Percentiles rank a stretch among this genome's conserved stretches.
Evolutionary conservation across 768 basidiomycete species (phyloP).

Genomic region (Rhodotorula sphaerocarpa): DNA sequence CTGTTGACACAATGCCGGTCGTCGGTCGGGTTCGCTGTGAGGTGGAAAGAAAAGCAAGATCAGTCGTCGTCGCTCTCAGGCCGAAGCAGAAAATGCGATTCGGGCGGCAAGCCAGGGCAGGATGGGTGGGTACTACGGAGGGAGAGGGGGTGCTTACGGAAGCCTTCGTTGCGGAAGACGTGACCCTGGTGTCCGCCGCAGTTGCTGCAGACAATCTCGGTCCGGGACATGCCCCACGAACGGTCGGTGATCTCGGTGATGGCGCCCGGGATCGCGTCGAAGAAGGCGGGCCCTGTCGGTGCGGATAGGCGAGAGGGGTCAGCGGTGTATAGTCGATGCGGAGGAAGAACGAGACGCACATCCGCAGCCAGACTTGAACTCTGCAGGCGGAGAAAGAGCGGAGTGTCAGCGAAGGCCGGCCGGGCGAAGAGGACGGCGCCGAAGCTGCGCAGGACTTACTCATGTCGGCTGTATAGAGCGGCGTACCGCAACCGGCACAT

Average conservation of each 20-base stretch:
- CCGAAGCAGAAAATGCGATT: not conserved
- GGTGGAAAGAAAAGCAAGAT: too few relatives aligned
- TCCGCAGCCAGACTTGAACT: slow-evolving; percentile 38
- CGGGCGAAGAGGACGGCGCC: too few relatives aligned
- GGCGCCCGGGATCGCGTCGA: slow-evolving; percentile 37
- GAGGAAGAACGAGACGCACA: slow-evolving; percentile 25
- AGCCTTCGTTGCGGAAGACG: slow-evolving; percentile 7
- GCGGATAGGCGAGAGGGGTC: not conserved
- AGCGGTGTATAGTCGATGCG: too few relatives aligned
- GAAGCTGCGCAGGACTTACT: too few relatives aligned
- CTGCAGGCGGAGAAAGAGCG: not conserved
- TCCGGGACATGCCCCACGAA: slow-evolving; percentile 35
- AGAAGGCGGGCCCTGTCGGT: slow-evolving; percentile 37
- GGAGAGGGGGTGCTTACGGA: not conserved
- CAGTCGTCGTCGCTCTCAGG: too few relatives aligned
- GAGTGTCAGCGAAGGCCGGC: too few relatives aligned
- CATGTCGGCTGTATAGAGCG: slow-evolving; percentile 38
- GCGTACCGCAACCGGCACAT: slow-evolving; percentile 36
- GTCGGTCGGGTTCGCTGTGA: slow-evolving; percentile 7
- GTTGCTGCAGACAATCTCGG: slow-evolving; percentile 35
- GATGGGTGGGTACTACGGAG: not conserved
- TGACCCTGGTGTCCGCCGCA: slow-evolving; percentile 38
- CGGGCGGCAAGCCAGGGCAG: too few relatives aligned
- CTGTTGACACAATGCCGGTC: slow-evolving; percentile 37
- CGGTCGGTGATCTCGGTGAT: slow-evolving; percentile 30